Conservation (phyloP, 257 asterid species). For the Salvia hispanica region DNA sequence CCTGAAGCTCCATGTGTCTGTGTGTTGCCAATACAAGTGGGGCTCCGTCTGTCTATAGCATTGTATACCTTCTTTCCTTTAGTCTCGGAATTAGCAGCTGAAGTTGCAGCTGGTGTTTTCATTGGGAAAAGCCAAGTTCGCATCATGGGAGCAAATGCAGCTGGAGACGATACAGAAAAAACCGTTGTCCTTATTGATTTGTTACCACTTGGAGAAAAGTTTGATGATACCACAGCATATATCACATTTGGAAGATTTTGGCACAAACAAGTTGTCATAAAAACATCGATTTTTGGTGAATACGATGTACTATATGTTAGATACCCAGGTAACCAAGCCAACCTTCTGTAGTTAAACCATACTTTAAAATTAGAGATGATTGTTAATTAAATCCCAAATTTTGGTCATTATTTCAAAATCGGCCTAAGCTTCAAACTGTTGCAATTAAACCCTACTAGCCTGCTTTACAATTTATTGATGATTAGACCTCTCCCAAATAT, state of each 20-base stretch:
- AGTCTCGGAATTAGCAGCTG: constrained; percentile 82
- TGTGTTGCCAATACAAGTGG: constrained; percentile 83
- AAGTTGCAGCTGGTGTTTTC: constrained; percentile 75
- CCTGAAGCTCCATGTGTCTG: constrained; percentile 81
- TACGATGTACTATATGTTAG: constrained; percentile 79
- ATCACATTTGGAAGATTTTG: constrained; percentile 74
- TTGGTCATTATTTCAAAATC: no score
- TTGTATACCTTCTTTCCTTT: constrained; percentile 83
- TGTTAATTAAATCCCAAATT: no score
- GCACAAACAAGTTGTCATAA: constrained; percentile 67
- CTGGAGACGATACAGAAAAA: constrained; percentile 72
- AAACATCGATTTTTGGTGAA: constrained; percentile 65
- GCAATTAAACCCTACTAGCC: no score
- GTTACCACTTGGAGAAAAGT: constrained; percentile 71
- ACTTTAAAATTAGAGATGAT: no score
- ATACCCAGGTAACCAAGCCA: constrained; percentile 71
- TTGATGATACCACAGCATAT: constrained; percentile 66
- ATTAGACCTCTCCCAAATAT: no score
- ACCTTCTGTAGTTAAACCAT: neutral
- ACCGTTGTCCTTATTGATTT: constrained; percentile 72
- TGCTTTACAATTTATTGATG: no score
- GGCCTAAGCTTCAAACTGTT: no score
- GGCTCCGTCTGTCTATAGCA: constrained; percentile 66
- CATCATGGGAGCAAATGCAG: constrained; percentile 92
- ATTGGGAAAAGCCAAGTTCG: constrained; percentile 88